phyloP scores from a whole-genome alignment of 306 rosid genomes.

The Mimosa pudica region DNA sequence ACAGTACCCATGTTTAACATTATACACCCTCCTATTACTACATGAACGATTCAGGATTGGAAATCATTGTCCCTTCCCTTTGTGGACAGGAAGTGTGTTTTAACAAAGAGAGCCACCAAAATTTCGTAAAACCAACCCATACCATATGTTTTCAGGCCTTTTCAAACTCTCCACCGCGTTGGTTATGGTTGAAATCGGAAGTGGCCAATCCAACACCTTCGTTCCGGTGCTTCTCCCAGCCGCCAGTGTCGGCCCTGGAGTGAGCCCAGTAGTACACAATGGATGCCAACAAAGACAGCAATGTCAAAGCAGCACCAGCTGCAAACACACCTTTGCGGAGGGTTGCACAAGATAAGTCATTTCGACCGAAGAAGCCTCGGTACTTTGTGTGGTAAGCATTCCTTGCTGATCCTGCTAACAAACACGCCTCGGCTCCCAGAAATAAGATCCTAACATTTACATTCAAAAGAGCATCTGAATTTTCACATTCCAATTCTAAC shows the following conservation, averaged over 20 bases:
- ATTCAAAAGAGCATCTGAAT: neutral
- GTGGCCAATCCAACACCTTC: slow-evolving; percentile 71
- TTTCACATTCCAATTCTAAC: neutral
- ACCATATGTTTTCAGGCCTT: slow-evolving; percentile 44
- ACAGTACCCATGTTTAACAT: slow-evolving; percentile 26
- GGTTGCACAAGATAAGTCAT: slow-evolving; percentile 71
- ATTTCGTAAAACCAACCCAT: slow-evolving; percentile 36
- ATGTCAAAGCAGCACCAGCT: slow-evolving; percentile 84
- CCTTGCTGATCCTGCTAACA: slow-evolving; percentile 92
- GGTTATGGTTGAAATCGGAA: slow-evolving; percentile 49
- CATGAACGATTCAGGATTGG: slow-evolving; percentile 26
- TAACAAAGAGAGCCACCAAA: slow-evolving; percentile 33
- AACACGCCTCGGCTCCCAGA: slow-evolving; percentile 89
- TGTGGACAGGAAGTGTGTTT: neutral
- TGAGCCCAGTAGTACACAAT: slow-evolving; percentile 80
- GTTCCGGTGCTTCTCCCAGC: slow-evolving; percentile 86
- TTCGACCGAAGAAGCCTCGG: slow-evolving; percentile 37
- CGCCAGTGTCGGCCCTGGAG: slow-evolving; percentile 87
- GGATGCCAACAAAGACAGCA: slow-evolving; percentile 72
- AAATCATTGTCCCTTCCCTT: slow-evolving; percentile 30
- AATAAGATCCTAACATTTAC: slow-evolving; percentile 65
- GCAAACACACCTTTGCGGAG: slow-evolving; percentile 97
- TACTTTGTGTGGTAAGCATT: slow-evolving; percentile 95
- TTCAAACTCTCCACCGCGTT: slow-evolving; percentile 48
- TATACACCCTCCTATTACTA: slow-evolving; percentile 24